Evolutionary conservation across 805 yeast species (phyloP).

Genomic region (Geotrichum ghanense): DNA sequence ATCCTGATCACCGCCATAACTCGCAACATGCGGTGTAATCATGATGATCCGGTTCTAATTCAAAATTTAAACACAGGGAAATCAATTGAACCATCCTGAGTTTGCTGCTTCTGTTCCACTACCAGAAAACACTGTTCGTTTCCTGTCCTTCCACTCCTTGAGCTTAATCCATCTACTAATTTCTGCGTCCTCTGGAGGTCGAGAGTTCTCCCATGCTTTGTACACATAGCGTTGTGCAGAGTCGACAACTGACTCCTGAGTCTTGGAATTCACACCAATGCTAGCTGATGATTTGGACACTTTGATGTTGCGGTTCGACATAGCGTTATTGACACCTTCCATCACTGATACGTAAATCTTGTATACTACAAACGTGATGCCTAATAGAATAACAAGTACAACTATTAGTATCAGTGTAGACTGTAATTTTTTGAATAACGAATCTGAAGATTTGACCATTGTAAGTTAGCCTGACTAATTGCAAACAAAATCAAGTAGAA

Average conservation of each 20-base stretch:
- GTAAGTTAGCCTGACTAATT: too few relatives aligned
- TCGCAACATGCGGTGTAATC: too few relatives aligned
- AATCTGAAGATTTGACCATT: too few relatives aligned
- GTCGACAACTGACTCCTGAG: background rate
- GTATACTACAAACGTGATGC: conserved; percentile 12
- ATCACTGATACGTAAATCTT: conserved; percentile 6
- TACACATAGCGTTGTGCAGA: conserved; percentile 2
- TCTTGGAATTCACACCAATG: background rate
- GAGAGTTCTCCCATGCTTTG: conserved; percentile 2
- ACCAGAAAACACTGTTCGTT: background rate
- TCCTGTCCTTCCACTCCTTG: conserved; percentile 1
- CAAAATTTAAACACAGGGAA: too few relatives aligned
- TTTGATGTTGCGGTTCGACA: background rate
- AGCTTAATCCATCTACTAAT: background rate
- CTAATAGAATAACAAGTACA: conserved; percentile 5
- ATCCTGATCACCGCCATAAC: too few relatives aligned
- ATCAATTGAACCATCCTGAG: conserved; percentile 2
- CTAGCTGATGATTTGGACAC: background rate
- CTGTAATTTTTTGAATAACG: too few relatives aligned
- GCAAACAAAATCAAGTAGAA: too few relatives aligned
- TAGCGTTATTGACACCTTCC: background rate
- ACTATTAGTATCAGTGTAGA: conserved; percentile 7
- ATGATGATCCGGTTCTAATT: conserved; percentile 11
- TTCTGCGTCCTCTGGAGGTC: background rate
- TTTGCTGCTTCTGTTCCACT: conserved; percentile 3